Evolutionary conservation across 345 rosid genomes (phyloP).

Genomic region (Psidium friedrichsthalianum): DNA sequence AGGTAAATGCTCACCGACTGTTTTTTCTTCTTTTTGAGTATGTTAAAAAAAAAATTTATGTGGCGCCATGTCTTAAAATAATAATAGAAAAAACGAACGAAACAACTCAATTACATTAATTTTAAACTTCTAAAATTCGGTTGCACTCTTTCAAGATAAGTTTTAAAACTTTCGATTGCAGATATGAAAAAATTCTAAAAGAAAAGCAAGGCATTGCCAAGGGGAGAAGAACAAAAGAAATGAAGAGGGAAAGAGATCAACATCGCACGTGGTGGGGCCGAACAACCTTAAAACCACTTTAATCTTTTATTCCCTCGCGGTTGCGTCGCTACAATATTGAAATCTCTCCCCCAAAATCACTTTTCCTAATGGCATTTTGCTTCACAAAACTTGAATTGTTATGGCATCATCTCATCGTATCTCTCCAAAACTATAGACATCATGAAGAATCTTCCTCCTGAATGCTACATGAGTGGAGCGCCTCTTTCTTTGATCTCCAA

Average conservation of each 20-base stretch:
- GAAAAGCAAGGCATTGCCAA: too few species aligned
- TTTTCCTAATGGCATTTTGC: neutral
- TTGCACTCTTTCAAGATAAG: too few species aligned
- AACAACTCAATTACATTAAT: too few species aligned
- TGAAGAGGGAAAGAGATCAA: neutral
- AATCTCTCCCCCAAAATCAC: neutral
- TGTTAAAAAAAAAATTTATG: too few species aligned
- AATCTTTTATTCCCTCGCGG: neutral
- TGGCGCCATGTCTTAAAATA: too few species aligned
- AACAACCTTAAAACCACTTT: conserved; percentile 6
- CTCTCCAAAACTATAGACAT: neutral
- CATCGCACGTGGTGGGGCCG: conserved; percentile 24
- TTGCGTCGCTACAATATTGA: neutral
- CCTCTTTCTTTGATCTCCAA: neutral
- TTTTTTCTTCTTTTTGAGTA: too few species aligned
- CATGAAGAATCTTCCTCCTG: conserved; percentile 3
- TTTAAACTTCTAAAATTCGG: too few species aligned
- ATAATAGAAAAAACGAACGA: too few species aligned
- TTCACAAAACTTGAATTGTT: neutral
- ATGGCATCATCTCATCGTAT: neutral
- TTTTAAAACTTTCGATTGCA: too few species aligned
- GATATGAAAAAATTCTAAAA: too few species aligned
- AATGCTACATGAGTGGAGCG: conserved; percentile 13
- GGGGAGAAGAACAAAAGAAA: neutral
- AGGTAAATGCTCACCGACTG: too few species aligned